A percentile compares a stretch with the other conserved stretches of the same genome.
These are phyloP conservation scores for Rubia yunnanensis DNA, from an alignment of 257 asterid genomes.

Conservation along the genomic window DNA sequence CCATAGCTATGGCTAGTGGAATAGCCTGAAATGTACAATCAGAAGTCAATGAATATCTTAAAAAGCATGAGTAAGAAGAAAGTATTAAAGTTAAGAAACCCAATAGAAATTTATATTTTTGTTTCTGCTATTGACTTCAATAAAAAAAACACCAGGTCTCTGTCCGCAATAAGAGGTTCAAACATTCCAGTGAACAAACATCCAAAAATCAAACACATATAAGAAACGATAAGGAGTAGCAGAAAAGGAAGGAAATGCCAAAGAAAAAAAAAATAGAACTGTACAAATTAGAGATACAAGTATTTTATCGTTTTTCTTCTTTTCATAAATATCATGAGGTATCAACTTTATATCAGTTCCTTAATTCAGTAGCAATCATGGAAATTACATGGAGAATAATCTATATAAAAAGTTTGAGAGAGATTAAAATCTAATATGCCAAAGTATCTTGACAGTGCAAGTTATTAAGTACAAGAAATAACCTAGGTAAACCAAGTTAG, in stretches of 20 bases:
- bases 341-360: neutral
- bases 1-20: conserved; percentile 90
- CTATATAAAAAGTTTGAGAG: neutral
- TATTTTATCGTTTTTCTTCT: neutral
- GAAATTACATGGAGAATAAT: neutral
- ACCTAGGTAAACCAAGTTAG: neutral
- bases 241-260: neutral
- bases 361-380: neutral
- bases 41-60: conserved; percentile 15
- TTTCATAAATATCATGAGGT: neutral
- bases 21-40: conserved; percentile 52
- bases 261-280: neutral
- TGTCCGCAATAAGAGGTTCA: neutral
- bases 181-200: neutral
- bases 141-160: neutral
- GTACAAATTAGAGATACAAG: neutral
- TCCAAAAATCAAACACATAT: neutral
- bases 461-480: neutral
- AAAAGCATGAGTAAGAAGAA: neutral
- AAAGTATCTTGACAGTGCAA: neutral
- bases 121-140: neutral
- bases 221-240: neutral
- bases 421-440: neutral
- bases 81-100: neutral
- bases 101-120: neutral